A percentile compares a stretch with the other conserved stretches of the same genome.
These are phyloP conservation scores for Tricholoma flavovirens DNA, from an alignment of 768 basidiomycete species.

Conservation along the genomic window DNA sequence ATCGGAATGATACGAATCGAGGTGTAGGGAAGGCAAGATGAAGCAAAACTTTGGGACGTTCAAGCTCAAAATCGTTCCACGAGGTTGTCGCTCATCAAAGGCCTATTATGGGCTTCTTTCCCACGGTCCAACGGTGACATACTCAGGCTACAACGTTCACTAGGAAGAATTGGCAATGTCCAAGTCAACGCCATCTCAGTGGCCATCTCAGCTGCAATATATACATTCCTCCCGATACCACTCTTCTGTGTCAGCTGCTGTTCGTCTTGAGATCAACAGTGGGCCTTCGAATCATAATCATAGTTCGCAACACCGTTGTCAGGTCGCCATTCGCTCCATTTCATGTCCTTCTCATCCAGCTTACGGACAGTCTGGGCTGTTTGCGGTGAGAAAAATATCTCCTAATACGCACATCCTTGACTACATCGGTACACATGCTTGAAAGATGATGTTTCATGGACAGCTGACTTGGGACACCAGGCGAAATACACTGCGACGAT, in stretches of 20 bases:
- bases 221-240: constrained; percentile 49
- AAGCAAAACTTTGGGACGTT: constrained; percentile 6
- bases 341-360: constrained; percentile 63
- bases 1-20: constrained; percentile 31
- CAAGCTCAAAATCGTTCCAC: not conserved
- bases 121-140: constrained; percentile 24
- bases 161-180: not conserved
- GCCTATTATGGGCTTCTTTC: constrained; percentile 10
- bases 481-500: constrained; percentile 78
- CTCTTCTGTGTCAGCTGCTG: constrained; percentile 43
- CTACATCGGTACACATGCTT: constrained; percentile 45
- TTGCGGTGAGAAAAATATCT: constrained; percentile 67
- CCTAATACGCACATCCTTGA: constrained; percentile 66
- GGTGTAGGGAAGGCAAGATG: constrained; percentile 8
- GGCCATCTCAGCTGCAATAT: constrained; percentile 50
- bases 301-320: constrained; percentile 15
- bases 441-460: not conserved
- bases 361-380: constrained; percentile 72
- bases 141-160: no score
- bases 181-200: constrained; percentile 13
- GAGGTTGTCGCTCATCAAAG: not conserved
- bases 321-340: constrained; percentile 56
- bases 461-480: constrained; percentile 26
- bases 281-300: constrained; percentile 5
- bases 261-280: constrained; percentile 34